Evolutionary conservation across 2,329 filamentous ascomycete species (phyloP).

Genomic region (Penicillium paneum): DNA sequence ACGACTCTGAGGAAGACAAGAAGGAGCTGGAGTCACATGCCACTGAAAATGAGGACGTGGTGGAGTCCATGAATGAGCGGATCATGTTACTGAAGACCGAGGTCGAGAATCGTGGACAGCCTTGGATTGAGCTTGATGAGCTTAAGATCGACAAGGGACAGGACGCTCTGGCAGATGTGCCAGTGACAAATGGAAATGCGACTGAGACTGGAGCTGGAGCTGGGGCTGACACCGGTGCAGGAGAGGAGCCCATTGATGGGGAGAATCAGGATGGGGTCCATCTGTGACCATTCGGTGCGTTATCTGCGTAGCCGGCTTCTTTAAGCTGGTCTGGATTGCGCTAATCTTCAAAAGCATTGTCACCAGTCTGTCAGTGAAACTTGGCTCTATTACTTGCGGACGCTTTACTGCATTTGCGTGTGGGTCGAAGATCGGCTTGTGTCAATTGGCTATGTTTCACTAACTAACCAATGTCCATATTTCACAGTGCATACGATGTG

Average conservation of each 20-base stretch:
- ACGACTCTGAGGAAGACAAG: conserved; percentile 51
- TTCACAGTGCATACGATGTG: not conserved
- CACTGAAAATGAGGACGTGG: conserved; percentile 57
- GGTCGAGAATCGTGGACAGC: conserved; percentile 55
- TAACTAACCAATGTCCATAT: not conserved
- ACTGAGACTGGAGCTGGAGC: not conserved
- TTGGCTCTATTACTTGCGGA: not conserved
- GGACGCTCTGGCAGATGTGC: conserved; percentile 21
- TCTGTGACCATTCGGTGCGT: conserved; percentile 23
- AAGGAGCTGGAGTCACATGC: conserved; percentile 42
- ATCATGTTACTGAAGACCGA: conserved; percentile 50
- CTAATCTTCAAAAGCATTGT: not conserved
- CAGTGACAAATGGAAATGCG: conserved; percentile 22
- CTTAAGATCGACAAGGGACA: conserved; percentile 21
- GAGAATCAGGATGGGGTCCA: conserved; percentile 33
- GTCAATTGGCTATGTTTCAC: conserved; percentile 4
- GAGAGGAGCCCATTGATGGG: conserved; percentile 3
- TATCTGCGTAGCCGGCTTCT: not conserved
- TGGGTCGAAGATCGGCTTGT: not conserved
- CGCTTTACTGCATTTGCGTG: not conserved
- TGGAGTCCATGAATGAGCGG: conserved; percentile 55
- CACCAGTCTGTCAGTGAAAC: not conserved
- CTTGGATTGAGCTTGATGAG: conserved; percentile 45
- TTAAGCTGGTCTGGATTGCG: not conserved
- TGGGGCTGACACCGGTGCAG: not conserved